Conservation (phyloP, 805 yeast genomes). For the Spathaspora boniae region DNA sequence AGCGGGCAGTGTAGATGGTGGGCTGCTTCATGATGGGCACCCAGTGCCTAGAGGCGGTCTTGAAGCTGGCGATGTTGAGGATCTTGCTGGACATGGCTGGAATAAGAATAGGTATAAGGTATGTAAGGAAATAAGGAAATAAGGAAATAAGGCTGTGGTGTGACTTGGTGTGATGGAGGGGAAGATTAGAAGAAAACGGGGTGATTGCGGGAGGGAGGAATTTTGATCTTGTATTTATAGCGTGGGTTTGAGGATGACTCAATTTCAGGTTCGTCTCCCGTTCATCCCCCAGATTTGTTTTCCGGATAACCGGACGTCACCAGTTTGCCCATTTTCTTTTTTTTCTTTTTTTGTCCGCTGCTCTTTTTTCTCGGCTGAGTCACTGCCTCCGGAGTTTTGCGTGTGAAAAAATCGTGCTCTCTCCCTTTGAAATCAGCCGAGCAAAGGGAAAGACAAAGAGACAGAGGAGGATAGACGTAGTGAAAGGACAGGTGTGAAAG, state of each 20-base stretch:
- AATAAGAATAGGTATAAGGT: neutral
- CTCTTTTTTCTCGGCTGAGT: neutral
- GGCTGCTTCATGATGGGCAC: constrained; percentile 26
- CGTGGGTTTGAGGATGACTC: constrained; percentile 4
- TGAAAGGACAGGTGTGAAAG: no score
- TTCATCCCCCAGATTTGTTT: neutral
- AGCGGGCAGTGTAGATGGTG: constrained; percentile 4
- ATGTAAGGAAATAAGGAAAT: constrained; percentile 1
- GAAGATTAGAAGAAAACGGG: neutral
- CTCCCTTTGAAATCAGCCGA: no score
- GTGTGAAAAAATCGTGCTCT: neutral
- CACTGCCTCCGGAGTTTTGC: neutral
- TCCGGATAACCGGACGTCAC: no score
- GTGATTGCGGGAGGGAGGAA: neutral
- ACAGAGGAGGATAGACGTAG: no score
- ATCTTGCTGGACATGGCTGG: constrained; percentile 26
- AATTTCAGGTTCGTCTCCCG: constrained; percentile 1
- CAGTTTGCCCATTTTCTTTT: no score
- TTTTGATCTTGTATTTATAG: constrained; percentile 4
- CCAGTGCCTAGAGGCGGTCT: constrained; percentile 45
- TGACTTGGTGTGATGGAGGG: no score
- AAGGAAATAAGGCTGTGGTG: neutral
- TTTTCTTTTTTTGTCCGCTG: neutral
- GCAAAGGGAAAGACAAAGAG: no score
- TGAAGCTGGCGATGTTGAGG: constrained; percentile 31